Conservation (phyloP, 2,329 filamentous ascomycete species). For the Fusarium mundagurra region DNA sequence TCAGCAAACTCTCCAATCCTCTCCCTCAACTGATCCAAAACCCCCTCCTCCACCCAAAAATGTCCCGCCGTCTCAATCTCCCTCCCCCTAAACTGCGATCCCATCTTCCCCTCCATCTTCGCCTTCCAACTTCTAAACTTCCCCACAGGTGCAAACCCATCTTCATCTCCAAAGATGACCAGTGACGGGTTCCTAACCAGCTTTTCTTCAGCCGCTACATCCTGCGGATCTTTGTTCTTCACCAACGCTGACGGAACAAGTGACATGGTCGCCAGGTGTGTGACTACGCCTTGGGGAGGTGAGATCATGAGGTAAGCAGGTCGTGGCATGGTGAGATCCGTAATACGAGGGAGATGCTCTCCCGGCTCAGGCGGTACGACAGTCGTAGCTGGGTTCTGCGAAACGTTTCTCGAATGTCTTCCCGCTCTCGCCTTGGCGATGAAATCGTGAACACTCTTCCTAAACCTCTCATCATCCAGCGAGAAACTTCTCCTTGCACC, state of each 20-base stretch:
- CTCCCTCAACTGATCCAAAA: constrained; percentile 47
- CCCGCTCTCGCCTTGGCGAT: constrained; percentile 52
- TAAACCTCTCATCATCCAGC: constrained; percentile 58
- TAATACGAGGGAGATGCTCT: constrained; percentile 45
- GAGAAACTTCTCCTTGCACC: constrained; percentile 50
- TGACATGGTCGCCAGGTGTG: constrained; percentile 70
- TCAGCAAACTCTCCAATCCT: constrained; percentile 43
- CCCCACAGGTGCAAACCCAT: constrained; percentile 74
- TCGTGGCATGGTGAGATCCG: constrained; percentile 50
- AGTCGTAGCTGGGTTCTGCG: constrained; percentile 19
- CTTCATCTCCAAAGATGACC: constrained; percentile 77
- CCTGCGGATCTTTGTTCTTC: constrained; percentile 38
- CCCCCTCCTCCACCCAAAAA: constrained; percentile 69
- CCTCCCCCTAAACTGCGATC: constrained; percentile 57
- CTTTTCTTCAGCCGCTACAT: constrained; percentile 60
- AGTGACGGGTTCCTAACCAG: constrained; percentile 69
- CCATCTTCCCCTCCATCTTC: constrained; percentile 56
- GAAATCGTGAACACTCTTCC: constrained; percentile 59
- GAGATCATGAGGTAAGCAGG: constrained; percentile 73
- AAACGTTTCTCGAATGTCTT: constrained; percentile 26
- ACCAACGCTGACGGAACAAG: constrained; percentile 51
- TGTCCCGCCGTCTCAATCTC: constrained; percentile 67
- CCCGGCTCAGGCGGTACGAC: constrained; percentile 16
- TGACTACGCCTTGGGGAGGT: constrained; percentile 69
- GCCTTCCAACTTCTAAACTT: constrained; percentile 74